Evolutionary conservation across 495 filamentous ascomycete species (phyloP).

Genomic region (Tuber umbilicatum): DNA sequence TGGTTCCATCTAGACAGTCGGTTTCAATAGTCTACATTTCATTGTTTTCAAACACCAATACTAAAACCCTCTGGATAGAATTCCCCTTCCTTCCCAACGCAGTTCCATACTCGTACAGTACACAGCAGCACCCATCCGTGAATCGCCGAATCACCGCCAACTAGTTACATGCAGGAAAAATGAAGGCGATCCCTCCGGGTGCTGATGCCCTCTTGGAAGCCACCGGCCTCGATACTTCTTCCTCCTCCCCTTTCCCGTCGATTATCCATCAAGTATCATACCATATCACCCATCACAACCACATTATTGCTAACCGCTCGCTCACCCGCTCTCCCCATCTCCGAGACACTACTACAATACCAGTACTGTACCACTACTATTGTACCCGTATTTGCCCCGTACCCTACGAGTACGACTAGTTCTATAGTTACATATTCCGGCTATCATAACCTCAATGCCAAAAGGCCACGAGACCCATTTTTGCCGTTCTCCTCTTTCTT

Average conservation of each 20-base stretch:
- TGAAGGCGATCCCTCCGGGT: neutral
- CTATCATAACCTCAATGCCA: no score
- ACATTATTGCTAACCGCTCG: neutral
- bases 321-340: neutral
- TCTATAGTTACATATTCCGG: neutral
- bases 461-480: neutral
- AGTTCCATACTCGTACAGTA: neutral
- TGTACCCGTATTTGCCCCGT: no score
- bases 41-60: neutral
- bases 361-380: neutral
- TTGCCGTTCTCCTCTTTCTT: neutral
- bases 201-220: neutral
- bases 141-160: neutral
- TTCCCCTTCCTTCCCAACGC: neutral
- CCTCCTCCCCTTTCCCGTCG: neutral
- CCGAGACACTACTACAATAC: neutral
- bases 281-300: neutral
- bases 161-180: neutral
- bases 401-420: neutral
- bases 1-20: neutral
- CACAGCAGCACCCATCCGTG: neutral
- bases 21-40: no score
- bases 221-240: neutral
- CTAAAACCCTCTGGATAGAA: neutral
- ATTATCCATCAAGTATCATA: neutral